Evolutionary conservation across 1,139 yeast genomes (phyloP).

Genomic region (Yamadazyma sp.): DNA sequence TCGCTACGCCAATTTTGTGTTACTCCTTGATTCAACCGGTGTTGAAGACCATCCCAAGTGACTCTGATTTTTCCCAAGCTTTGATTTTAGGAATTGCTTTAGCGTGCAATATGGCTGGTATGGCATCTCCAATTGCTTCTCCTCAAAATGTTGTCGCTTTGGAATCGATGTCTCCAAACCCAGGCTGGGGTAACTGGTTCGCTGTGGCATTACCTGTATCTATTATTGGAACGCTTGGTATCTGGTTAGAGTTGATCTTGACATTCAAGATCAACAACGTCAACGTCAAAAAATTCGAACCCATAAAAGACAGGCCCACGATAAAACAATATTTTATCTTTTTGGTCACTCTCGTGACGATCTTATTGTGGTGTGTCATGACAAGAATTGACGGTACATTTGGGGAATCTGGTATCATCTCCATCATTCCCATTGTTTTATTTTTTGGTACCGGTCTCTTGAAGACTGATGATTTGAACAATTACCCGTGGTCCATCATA

Average conservation of each 20-base stretch:
- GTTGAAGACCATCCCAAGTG: conserved; percentile 76
- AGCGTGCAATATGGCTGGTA: conserved; percentile 91
- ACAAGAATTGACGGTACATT: conserved; percentile 61
- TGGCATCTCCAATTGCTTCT: conserved; percentile 94
- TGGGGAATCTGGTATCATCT: conserved; percentile 90
- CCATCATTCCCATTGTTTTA: conserved; percentile 77
- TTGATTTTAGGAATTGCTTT: conserved; percentile 86
- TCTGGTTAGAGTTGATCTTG: conserved; percentile 70
- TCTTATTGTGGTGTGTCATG: conserved; percentile 82
- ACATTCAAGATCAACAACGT: conserved; percentile 59
- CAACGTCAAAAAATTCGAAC: conserved; percentile 55
- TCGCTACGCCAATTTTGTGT: conserved; percentile 76
- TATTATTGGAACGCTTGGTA: conserved; percentile 55
- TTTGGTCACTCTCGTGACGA: conserved; percentile 65
- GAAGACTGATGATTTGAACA: conserved; percentile 84
- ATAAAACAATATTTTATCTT: conserved; percentile 71
- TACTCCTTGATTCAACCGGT: conserved; percentile 73
- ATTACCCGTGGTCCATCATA: conserved; percentile 91
- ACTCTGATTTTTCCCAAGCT: conserved; percentile 77
- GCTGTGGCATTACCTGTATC: conserved; percentile 81
- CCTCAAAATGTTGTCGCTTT: conserved; percentile 93
- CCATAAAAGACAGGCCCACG: conserved; percentile 71
- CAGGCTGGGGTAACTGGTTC: conserved; percentile 96
- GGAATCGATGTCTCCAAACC: conserved; percentile 83
- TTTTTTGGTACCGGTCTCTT: conserved; percentile 87